phyloP scores from a whole-genome alignment of 495 filamentous ascomycete species.

The Amniculicola lignicola region DNA sequence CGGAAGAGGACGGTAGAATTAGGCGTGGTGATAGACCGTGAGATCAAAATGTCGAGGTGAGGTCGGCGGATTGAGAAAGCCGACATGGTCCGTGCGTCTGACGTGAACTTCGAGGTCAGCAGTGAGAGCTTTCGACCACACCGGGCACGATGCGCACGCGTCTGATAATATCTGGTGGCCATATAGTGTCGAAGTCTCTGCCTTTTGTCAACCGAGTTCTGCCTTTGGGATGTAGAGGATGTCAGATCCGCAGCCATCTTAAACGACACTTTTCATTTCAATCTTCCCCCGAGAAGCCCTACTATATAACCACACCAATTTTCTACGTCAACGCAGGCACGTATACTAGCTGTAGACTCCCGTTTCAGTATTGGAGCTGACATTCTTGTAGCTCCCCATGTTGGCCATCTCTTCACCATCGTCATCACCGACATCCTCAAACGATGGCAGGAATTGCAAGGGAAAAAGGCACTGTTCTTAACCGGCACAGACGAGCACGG shows the following conservation, averaged over 20 bases:
- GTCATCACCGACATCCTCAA: slow-evolving; percentile 87
- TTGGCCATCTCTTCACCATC: slow-evolving; percentile 93
- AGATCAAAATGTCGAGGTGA: too few species aligned
- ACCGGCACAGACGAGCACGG: slow-evolving; percentile 99
- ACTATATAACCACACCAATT: slow-evolving; percentile 94
- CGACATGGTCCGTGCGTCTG: too few species aligned
- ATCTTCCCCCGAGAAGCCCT: slow-evolving; percentile 61
- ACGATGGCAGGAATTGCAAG: slow-evolving; percentile 80
- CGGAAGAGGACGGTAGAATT: too few species aligned
- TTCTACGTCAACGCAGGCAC: slow-evolving; percentile 98
- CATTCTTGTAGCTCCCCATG: slow-evolving; percentile 73
- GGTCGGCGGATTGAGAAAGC: too few species aligned
- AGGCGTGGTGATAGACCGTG: too few species aligned
- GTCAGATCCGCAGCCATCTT: neutral
- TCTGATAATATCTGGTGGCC: too few species aligned
- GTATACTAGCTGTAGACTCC: slow-evolving; percentile 9
- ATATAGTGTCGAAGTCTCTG: too few species aligned
- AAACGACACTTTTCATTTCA: slow-evolving; percentile 4
- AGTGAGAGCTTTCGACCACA: too few species aligned
- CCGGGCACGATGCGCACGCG: too few species aligned
- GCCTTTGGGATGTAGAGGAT: slow-evolving; percentile 22
- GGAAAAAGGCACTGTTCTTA: slow-evolving; percentile 67
- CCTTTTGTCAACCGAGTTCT: too few species aligned
- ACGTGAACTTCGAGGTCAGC: too few species aligned
- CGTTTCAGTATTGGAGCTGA: neutral